phyloP scores from a whole-genome alignment of 2,329 filamentous ascomycete genomes.

The Knoxdaviesia capensis region DNA sequence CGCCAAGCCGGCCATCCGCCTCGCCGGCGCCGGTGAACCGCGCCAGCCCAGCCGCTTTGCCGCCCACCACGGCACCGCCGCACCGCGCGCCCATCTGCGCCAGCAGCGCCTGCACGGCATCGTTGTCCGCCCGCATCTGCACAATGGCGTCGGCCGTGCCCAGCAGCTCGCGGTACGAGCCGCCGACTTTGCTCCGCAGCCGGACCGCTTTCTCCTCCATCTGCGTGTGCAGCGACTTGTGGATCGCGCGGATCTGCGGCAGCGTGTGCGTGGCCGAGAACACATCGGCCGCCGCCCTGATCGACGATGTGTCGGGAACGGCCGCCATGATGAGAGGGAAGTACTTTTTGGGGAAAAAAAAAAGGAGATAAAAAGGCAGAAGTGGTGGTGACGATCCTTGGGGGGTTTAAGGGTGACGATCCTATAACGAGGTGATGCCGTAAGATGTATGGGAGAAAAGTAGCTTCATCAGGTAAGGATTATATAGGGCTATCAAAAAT shows the following conservation, averaged over 20 bases:
- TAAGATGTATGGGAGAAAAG: too few species aligned
- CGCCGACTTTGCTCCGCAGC: conserved; percentile 42
- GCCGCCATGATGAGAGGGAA: conserved; percentile 2
- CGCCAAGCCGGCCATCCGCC: conserved; percentile 9
- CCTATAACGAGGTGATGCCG: too few species aligned
- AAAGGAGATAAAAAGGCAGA: background rate
- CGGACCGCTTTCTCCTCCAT: conserved; percentile 43
- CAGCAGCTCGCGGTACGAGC: conserved; percentile 69
- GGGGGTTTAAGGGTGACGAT: too few species aligned
- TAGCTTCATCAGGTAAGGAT: too few species aligned
- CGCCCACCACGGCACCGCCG: conserved; percentile 49
- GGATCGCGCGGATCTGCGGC: conserved; percentile 41
- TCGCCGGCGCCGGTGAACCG: conserved; percentile 18
- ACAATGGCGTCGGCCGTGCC: conserved; percentile 90
- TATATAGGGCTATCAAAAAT: too few species aligned
- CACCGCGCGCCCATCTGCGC: conserved; percentile 56
- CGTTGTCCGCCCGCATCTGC: conserved; percentile 64
- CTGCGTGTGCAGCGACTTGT: conserved; percentile 35
- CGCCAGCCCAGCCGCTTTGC: conserved; percentile 38
- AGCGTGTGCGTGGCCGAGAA: conserved; percentile 36
- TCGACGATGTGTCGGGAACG: conserved; percentile 5
- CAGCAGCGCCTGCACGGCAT: conserved; percentile 50
- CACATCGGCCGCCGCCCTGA: conserved; percentile 31
- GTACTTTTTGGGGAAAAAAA: background rate
- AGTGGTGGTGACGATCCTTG: background rate